Base-by-base conservation (phyloP, 2,329 filamentous ascomycete genomes). In the Aspergillus pseudonomiae region DNA sequence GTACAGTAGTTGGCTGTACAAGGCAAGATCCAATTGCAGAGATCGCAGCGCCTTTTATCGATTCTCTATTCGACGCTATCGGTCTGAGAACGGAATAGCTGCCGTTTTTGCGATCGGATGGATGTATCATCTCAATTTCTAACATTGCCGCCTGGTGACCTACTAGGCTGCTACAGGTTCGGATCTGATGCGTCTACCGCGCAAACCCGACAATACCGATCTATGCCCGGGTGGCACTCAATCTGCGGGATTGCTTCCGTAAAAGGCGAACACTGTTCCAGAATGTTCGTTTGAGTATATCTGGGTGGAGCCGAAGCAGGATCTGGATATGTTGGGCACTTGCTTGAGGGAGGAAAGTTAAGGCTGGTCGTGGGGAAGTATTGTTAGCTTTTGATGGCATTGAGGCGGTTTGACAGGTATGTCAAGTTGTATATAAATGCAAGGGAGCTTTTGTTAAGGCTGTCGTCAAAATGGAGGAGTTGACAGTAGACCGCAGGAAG, bases 61-160 rank as follows among this genome's bases (percentile, higher is more conserved):
- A 87, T 67, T 79, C 86, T 59, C 77, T 83, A 32, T 77, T 82
- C 57, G 85, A 84, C 70, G 86, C 85, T 28, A 79, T 82, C 46
- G 79, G 77, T 64, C 65, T 66, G 12, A 71, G 79, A 6, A 71
- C 84, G 54, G 66, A 72, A 3, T 78, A 76, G 32, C 76, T 85
- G 77, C 62, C 79, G 78, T 80, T 81, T 73, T 57, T 83, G 32
- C 74, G 74, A 36, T 75, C 76, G 68, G 4, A 77, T 4, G 61
- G 77, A 45, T 54, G 80, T 3, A 75, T 74, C 52, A 66, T 81
- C 6, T 77, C 76, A 34, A 73, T 80, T 41, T 71, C 75, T 14
- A 78, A 78, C 73, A 0, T 53, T 71, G 2, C 79, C 79, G 0
- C 78, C 77, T 6, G 79, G 75, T 10, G 68, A 64, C 14, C 67